Evolutionary conservation across 306 rosid species (phyloP).

Genomic region (Alnus rubra): DNA sequence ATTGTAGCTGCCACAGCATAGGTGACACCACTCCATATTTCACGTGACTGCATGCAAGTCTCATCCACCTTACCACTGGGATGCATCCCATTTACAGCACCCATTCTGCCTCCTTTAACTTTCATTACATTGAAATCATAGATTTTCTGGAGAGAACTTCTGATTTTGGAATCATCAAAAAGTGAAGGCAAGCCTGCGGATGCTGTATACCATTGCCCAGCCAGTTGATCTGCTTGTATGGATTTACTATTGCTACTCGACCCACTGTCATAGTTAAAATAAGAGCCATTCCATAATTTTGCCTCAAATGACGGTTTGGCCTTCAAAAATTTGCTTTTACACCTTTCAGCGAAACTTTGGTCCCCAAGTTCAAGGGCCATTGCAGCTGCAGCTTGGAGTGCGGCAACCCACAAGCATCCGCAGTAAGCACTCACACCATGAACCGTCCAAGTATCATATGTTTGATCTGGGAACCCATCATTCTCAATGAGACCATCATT

Average conservation of each 20-base stretch:
- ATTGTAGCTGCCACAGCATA: slow-evolving; percentile 91
- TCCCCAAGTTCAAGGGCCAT: slow-evolving; percentile 90
- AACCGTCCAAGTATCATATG: slow-evolving; percentile 97
- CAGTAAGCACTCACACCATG: slow-evolving; percentile 97
- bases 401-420: slow-evolving; percentile 96
- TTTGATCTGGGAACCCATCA: slow-evolving; percentile 98
- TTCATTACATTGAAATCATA: slow-evolving; percentile 94
- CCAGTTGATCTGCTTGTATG: slow-evolving; percentile 95
- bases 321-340: slow-evolving; percentile 80
- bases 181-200: slow-evolving; percentile 85
- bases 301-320: slow-evolving; percentile 86
- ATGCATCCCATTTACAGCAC: slow-evolving; percentile 98
- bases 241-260: slow-evolving; percentile 89
- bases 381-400: slow-evolving; percentile 97
- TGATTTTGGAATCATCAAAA: slow-evolving; percentile 73
- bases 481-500: slow-evolving; percentile 89
- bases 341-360: slow-evolving; percentile 72
- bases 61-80: slow-evolving; percentile 92
- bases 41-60: slow-evolving; percentile 99
- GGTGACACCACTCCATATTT: slow-evolving; percentile 97
- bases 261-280: slow-evolving; percentile 94
- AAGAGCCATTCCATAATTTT: slow-evolving; percentile 95
- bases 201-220: slow-evolving; percentile 99
- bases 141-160: slow-evolving; percentile 76
- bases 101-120: slow-evolving; percentile 89